These are phyloP conservation scores for Craspedostauros australis DNA, from an alignment of 108 stramenopile genomes.

Conservation along the genomic window DNA sequence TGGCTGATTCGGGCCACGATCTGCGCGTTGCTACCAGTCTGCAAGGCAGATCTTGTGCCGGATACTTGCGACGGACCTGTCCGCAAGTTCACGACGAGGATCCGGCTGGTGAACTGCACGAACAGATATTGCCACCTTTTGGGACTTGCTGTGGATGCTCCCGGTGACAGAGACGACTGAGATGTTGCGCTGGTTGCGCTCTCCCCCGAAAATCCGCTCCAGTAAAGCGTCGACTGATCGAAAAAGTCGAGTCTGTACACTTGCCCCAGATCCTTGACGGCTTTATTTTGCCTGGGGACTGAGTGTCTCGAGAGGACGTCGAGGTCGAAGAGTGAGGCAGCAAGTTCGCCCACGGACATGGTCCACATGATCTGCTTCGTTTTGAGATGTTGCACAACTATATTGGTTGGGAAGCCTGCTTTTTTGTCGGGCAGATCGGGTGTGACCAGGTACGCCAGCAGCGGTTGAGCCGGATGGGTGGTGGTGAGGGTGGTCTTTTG, in stretches of 20 bases:
- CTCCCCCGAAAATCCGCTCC: constrained; percentile 25
- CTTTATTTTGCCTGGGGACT: constrained; percentile 6
- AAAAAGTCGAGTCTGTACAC: constrained; percentile 26
- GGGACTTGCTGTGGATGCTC: not conserved
- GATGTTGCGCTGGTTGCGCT: not conserved
- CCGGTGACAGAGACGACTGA: not conserved
- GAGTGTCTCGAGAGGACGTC: not conserved
- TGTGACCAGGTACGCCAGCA: constrained; percentile 22
- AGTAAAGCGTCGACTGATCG: constrained; percentile 36
- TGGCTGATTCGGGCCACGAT: constrained; percentile 5
- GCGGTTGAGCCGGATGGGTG: constrained; percentile 15
- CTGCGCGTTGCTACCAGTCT: not conserved
- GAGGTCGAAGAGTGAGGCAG: constrained; percentile 8
- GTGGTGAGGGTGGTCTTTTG: constrained; percentile 7
- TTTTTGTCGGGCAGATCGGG: constrained; percentile 4
- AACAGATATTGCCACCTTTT: constrained; percentile 20
- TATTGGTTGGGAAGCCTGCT: constrained; percentile 4
- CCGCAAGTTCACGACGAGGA: constrained; percentile 21
- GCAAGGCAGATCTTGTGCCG: not conserved
- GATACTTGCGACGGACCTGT: not conserved
- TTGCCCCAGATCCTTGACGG: constrained; percentile 23
- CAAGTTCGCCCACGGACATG: constrained; percentile 25
- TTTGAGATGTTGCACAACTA: constrained; percentile 30
- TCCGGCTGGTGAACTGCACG: constrained; percentile 22
- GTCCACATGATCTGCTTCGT: constrained; percentile 15